Base-by-base conservation (phyloP, 208 protist species). In the Trypanosomatidae sp. region DNA sequence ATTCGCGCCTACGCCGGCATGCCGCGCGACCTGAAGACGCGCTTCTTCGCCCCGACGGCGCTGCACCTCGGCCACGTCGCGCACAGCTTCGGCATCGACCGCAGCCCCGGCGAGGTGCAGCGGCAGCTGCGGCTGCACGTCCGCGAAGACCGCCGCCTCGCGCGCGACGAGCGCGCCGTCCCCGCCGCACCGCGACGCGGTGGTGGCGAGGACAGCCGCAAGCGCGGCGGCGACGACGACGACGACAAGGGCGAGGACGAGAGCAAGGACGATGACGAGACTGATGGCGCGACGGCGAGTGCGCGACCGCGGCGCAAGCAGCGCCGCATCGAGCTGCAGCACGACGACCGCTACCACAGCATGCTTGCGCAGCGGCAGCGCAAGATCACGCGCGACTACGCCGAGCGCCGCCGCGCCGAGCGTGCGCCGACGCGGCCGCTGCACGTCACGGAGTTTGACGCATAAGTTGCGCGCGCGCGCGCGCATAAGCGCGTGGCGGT, bases 1-100 rank as follows among this genome's bases (percentile, higher is more conserved):
- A 66, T 98, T 38, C 85, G 96, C 43, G 70, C 94, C n/a, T 99
- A 99, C 66, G 91, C 95, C 2, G 94, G 90, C 7, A 58, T 83
- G 19, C 66, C 69, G 6, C 59, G 56, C 33, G 57, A 66, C 21
- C 40, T 78, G 21, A 73, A 74, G 43, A 46, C 33, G 0, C 60
- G 63, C 50, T 82, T 77, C 56, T 77, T 77, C 33, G 26, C 41
- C 22, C 55, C 63, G 80, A 96, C 56, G 65, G 69, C 55, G 19
- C 81, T 99, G 21, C 95, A 99, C 44, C 71, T 99, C 13, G 75
- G 81, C 22, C 83, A 94, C 49, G 80, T 98, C 5, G 92, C 91
- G 16, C 79, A 88, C 37, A 90, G 76, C 35, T 96, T 97, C 66
- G 88, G 85, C 45, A 69, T 95, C 39, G 63, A 80, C 48, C 82